These are phyloP conservation scores for Microthyrium microscopicum DNA, from an alignment of 2,329 filamentous ascomycete genomes.

Conservation along the genomic window DNA sequence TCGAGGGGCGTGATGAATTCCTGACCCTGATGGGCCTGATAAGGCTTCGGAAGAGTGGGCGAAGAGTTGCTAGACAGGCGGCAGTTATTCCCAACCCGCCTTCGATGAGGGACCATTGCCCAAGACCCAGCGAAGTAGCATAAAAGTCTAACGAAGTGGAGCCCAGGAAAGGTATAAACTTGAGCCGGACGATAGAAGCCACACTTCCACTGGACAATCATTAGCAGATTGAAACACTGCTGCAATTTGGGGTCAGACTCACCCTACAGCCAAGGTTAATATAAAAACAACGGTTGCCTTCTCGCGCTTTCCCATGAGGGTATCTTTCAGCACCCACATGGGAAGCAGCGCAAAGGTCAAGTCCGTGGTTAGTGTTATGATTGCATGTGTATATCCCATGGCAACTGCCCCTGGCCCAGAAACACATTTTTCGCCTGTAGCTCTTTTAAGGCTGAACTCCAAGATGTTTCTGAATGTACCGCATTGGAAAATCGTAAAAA, in stretches of 20 bases:
- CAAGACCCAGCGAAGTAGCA: slow-evolving; percentile 1
- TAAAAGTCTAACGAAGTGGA: not conserved
- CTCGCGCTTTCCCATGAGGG: slow-evolving; percentile 23
- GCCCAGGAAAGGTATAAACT: slow-evolving; percentile 4
- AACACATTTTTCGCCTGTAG: slow-evolving; percentile 5
- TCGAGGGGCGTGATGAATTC: too few relatives aligned
- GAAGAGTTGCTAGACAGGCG: slow-evolving; percentile 6
- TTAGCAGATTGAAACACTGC: not conserved
- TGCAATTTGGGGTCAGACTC: too few relatives aligned
- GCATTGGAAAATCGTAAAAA: slow-evolving; percentile 17
- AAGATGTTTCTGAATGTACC: slow-evolving; percentile 11
- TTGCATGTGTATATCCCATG: slow-evolving; percentile 10
- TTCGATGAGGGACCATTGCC: slow-evolving; percentile 8
- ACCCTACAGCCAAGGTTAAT: slow-evolving; percentile 23
- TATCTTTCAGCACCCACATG: slow-evolving; percentile 22
- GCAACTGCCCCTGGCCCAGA: slow-evolving; percentile 1
- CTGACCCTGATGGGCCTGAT: too few relatives aligned
- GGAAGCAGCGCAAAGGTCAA: slow-evolving; percentile 22
- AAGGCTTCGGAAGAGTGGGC: slow-evolving; percentile 7
- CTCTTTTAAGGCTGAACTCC: not conserved
- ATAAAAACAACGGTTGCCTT: slow-evolving; percentile 25
- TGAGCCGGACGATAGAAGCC: slow-evolving; percentile 8
- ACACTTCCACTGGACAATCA: slow-evolving; percentile 3
- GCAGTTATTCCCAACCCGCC: slow-evolving; percentile 8
- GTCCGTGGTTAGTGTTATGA: slow-evolving; percentile 22